A percentile compares a stretch with the other conserved stretches of the same genome.
Conservation (phyloP, 2,329 filamentous ascomycete species). For the Thelonectria discophora region DNA sequence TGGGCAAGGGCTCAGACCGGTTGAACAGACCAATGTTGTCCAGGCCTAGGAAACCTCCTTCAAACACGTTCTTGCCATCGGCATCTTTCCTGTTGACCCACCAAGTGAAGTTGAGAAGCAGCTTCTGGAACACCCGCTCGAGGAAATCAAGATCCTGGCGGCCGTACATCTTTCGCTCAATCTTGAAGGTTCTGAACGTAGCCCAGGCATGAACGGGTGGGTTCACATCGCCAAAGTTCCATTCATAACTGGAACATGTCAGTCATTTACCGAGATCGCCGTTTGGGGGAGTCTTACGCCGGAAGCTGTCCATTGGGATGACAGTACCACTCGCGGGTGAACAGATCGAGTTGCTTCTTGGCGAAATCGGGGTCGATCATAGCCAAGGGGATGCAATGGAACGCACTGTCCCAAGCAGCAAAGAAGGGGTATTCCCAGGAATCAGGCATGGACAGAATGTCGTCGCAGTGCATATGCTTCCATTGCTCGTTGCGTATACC, state of each 20-base stretch:
- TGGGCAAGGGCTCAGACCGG: slow-evolving; percentile 91
- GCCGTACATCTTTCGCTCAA: slow-evolving; percentile 96
- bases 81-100: slow-evolving; percentile 98
- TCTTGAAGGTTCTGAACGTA: slow-evolving; percentile 96
- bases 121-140: slow-evolving; percentile 94
- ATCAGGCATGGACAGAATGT: slow-evolving; percentile 96
- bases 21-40: slow-evolving; percentile 99
- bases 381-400: slow-evolving; percentile 93
- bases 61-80: slow-evolving; percentile 96
- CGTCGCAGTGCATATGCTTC: slow-evolving; percentile 95
- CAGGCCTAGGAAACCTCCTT: slow-evolving; percentile 92
- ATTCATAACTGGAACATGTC: slow-evolving; percentile 70
- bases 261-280: slow-evolving; percentile 4
- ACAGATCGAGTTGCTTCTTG: slow-evolving; percentile 96
- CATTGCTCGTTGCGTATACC: slow-evolving; percentile 86
- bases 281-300: slow-evolving; percentile 65
- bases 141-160: slow-evolving; percentile 94
- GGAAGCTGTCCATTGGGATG: slow-evolving; percentile 96
- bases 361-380: slow-evolving; percentile 99
- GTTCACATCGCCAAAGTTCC: slow-evolving; percentile 98
- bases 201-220: slow-evolving; percentile 97
- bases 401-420: slow-evolving; percentile 95
- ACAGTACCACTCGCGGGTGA: slow-evolving; percentile 98
- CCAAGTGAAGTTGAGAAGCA: slow-evolving; percentile 97
- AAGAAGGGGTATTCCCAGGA: slow-evolving; percentile 99